Evolutionary conservation across 139 green algal species (phyloP).

Genomic region (Closterium sp.): DNA sequence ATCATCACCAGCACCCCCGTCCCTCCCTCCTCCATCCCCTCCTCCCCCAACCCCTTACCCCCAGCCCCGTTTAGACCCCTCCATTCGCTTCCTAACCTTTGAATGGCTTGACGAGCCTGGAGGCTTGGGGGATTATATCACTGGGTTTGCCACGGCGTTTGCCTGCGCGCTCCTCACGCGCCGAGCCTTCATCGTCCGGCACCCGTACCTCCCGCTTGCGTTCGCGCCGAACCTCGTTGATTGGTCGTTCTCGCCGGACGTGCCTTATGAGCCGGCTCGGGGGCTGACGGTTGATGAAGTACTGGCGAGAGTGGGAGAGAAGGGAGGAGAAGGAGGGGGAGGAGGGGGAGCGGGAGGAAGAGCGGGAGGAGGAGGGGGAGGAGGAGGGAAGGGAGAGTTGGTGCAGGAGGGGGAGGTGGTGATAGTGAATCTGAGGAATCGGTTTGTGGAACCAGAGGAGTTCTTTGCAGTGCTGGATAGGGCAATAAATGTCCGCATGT

Average conservation of each 20-base stretch:
- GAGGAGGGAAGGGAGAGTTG: background rate
- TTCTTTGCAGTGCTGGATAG: background rate
- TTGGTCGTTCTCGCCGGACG: background rate
- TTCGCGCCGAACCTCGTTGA: background rate
- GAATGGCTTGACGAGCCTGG: background rate
- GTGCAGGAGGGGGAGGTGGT: background rate
- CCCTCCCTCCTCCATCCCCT: background rate
- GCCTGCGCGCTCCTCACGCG: background rate
- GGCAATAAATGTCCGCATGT: background rate
- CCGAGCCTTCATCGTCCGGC: background rate
- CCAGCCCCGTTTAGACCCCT: background rate
- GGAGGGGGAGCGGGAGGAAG: too few relatives aligned
- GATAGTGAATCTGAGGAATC: background rate
- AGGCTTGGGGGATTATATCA: background rate
- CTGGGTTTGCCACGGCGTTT: background rate
- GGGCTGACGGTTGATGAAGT: background rate
- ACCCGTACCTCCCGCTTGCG: background rate
- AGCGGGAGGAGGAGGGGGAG: too few relatives aligned
- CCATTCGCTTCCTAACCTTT: background rate
- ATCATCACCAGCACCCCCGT: background rate
- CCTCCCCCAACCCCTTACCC: background rate
- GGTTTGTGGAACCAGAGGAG: background rate
- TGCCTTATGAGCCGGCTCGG: background rate
- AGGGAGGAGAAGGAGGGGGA: background rate
- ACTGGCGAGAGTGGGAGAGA: background rate